Base-by-base conservation (phyloP, 805 yeast species). In the Myxozyma monticola region DNA sequence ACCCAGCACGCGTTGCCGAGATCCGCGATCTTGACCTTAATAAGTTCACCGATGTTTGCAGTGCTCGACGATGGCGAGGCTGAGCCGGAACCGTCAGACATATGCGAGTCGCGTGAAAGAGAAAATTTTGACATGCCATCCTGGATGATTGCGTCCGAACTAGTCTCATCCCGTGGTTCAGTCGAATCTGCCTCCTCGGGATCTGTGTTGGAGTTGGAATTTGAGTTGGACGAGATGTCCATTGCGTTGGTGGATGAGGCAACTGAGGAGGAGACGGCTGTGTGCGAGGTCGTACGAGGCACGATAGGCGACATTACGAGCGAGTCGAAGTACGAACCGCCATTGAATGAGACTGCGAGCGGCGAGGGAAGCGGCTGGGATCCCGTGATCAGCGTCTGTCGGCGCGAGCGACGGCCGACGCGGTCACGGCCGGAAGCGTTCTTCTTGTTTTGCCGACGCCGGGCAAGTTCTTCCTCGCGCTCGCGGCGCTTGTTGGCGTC, bases 341-440 rank as follows among this genome's bases (percentile, higher is more conserved):
- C 56, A 25, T 45, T 44, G 18, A 52, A 51, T 18, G 56, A 51
- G 1, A 91, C 77, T 45, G 90, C 73, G 42, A 88, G 72, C 1
- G 96, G 96, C 0, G 95, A 85, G 3, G 96, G 96, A 49, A 89
- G 71, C 1, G 97, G 97, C 67, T 89, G 96, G 0, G 96, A 88
- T 0, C 96, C 96, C 0, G 95, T 86, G 42, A 89, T 84, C 21
- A 89, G 69, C 0, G 95, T 83, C 56, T 81, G 83, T 34, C 91
- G 71, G 62, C 95, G 76, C 29, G 87, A 72, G 45, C 85, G 65
- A 39, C 85, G 61, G 17, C 65, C 65, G 30, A 43, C 50, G n/a
- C 56, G 54, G 35, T 40, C 65, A 34, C 34, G 48, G 24, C 34
- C 38, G 5, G 22, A 42, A 3, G 39, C 31, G 37, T 48, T 43